A percentile compares a stretch with the other conserved stretches of the same genome.
Conservation (phyloP, 2,329 filamentous ascomycete species). For the Fusarium sambucinum region DNA sequence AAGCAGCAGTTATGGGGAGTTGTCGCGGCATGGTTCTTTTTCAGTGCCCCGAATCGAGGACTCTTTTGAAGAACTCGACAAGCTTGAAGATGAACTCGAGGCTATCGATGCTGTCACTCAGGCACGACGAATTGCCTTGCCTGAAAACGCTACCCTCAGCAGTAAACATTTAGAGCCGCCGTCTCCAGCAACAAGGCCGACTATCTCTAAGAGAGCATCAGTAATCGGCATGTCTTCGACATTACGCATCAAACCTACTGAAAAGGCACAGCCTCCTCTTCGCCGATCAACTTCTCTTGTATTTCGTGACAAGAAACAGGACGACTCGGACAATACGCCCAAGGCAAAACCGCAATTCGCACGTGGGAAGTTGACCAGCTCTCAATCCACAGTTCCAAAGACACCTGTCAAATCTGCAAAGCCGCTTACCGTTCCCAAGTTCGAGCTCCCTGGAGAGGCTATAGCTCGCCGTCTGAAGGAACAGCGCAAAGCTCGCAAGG, state of each 20-base stretch:
- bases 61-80: conserved; percentile 72
- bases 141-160: conserved; percentile 33
- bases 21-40: conserved; percentile 50
- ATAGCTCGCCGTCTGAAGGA: conserved; percentile 69
- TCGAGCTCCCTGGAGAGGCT: conserved; percentile 73
- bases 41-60: conserved; percentile 69
- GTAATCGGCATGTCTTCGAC: conserved; percentile 55
- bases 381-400: conserved; percentile 53
- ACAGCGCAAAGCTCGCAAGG: conserved; percentile 67
- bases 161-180: conserved; percentile 38
- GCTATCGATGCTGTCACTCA: conserved; percentile 59
- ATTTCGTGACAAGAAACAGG: conserved; percentile 49
- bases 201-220: conserved; percentile 46
- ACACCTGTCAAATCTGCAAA: conserved; percentile 65
- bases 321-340: conserved; percentile 28
- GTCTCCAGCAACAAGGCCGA: conserved; percentile 21
- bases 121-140: conserved; percentile 51
- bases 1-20: conserved; percentile 52
- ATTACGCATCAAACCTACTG: conserved; percentile 57
- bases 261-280: conserved; percentile 53
- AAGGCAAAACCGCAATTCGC: conserved; percentile 30
- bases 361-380: conserved; percentile 36
- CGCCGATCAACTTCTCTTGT: conserved; percentile 59
- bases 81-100: conserved; percentile 71
- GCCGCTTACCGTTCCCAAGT: conserved; percentile 65